Percentiles rank a stretch among this genome's conserved stretches.
Conservation (phyloP, 768 basidiomycete species). For the Tricholoma matsutake region DNA sequence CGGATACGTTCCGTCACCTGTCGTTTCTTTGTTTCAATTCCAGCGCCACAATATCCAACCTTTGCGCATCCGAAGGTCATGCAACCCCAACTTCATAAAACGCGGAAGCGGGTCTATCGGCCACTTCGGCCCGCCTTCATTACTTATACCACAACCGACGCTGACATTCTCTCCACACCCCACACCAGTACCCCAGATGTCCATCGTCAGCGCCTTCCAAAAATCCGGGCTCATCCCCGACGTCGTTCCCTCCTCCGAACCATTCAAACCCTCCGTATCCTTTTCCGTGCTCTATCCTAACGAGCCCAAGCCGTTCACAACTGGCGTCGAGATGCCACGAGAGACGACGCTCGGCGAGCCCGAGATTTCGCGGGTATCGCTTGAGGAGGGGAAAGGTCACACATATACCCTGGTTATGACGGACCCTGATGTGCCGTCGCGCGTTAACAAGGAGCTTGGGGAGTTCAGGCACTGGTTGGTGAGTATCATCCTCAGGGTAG, state of each 20-base stretch:
- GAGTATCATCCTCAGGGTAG: background rate
- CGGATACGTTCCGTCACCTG: too few relatives aligned
- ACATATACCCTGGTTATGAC: background rate
- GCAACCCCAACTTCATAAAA: too few relatives aligned
- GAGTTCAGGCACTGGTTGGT: background rate
- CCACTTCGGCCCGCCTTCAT: too few relatives aligned
- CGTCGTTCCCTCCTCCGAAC: background rate
- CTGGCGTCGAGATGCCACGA: background rate
- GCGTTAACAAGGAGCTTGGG: background rate
- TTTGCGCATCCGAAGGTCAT: too few relatives aligned
- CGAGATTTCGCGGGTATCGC: background rate
- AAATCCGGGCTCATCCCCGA: background rate
- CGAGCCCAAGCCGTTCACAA: background rate
- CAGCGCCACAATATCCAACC: too few relatives aligned
- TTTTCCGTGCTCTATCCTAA: background rate
- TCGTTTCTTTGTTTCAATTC: too few relatives aligned
- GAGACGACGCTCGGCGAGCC: background rate
- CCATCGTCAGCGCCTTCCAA: background rate
- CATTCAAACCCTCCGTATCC: background rate
- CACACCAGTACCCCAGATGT: too few relatives aligned
- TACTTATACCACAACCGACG: too few relatives aligned
- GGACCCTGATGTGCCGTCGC: background rate
- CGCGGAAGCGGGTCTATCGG: too few relatives aligned
- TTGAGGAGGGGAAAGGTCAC: background rate
- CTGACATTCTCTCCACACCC: too few relatives aligned